Percentiles rank a stretch among this genome's conserved stretches.
Conservation (phyloP, 139 green algal genomes). For the Dunaliella sp. region DNA sequence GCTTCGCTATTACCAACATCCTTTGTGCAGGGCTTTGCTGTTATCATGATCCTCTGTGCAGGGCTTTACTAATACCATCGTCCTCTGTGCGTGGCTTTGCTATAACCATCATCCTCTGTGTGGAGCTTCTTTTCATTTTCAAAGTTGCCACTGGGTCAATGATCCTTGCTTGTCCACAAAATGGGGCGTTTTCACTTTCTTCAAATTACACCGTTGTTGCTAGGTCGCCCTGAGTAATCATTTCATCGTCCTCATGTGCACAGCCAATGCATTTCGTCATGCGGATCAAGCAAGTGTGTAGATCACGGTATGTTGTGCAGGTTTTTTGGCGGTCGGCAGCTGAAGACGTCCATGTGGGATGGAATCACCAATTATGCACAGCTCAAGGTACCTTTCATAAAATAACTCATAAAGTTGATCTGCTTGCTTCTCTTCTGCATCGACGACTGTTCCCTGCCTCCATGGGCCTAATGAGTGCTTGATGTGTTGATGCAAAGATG, state of each 20-base stretch:
- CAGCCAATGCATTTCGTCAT: not conserved
- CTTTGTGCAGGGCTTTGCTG: too few relatives aligned
- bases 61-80: too few relatives aligned
- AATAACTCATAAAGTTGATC: not conserved
- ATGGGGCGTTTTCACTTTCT: not conserved
- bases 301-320: not conserved
- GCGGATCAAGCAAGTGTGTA: not conserved
- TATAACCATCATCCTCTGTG: too few relatives aligned
- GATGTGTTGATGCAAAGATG: too few relatives aligned
- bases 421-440: not conserved
- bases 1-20: too few relatives aligned
- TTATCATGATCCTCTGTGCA: too few relatives aligned
- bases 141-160: too few relatives aligned
- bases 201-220: not conserved
- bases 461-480: too few relatives aligned
- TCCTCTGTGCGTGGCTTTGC: too few relatives aligned
- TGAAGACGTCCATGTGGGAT: slow-evolving; percentile 81
- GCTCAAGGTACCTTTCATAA: slow-evolving; percentile 26
- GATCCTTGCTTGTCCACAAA: not conserved
- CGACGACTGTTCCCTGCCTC: not conserved
- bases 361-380: slow-evolving; percentile 78
- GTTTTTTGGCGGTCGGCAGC: slow-evolving; percentile 82
- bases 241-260: too few relatives aligned
- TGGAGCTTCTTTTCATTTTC: too few relatives aligned
- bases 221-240: not conserved